phyloP scores from a whole-genome alignment of 495 filamentous ascomycete species.

The Daldinia bambusicola region DNA sequence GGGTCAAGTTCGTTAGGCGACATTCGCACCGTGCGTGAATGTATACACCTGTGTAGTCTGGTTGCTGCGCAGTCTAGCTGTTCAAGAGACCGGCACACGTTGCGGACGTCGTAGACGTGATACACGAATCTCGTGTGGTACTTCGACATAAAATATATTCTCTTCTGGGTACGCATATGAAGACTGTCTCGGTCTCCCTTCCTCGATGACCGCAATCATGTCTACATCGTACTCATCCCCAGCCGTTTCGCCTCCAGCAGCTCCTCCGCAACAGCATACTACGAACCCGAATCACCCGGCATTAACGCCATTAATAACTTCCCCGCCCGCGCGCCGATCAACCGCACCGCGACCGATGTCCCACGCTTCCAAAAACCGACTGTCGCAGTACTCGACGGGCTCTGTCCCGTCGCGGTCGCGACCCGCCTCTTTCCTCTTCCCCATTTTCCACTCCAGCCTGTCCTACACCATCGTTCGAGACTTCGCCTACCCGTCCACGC shows the following conservation, averaged over 20 bases:
- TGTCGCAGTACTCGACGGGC: constrained; percentile 75
- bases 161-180: constrained; percentile 49
- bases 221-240: constrained; percentile 64
- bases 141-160: constrained; percentile 19
- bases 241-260: constrained; percentile 62
- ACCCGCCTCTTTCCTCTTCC: constrained; percentile 79
- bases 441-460: constrained; percentile 87
- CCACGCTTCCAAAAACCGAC: constrained; percentile 74
- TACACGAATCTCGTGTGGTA: constrained; percentile 24
- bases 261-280: constrained; percentile 55
- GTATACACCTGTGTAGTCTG: constrained; percentile 15
- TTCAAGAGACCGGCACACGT: constrained; percentile 22
- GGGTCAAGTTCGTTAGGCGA: constrained; percentile 45
- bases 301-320: constrained; percentile 72
- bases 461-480: constrained; percentile 90
- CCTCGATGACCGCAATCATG: constrained; percentile 65
- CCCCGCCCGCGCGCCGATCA: constrained; percentile 64
- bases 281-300: constrained; percentile 66
- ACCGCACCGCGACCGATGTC: constrained; percentile 73
- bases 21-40: constrained; percentile 32
- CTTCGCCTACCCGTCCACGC: constrained; percentile 86
- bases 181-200: constrained; percentile 37
- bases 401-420: constrained; percentile 77
- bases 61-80: constrained; percentile 15
- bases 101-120: neutral